These are phyloP conservation scores for Lentinula sp. DNA, from an alignment of 768 basidiomycete genomes.

Conservation along the genomic window DNA sequence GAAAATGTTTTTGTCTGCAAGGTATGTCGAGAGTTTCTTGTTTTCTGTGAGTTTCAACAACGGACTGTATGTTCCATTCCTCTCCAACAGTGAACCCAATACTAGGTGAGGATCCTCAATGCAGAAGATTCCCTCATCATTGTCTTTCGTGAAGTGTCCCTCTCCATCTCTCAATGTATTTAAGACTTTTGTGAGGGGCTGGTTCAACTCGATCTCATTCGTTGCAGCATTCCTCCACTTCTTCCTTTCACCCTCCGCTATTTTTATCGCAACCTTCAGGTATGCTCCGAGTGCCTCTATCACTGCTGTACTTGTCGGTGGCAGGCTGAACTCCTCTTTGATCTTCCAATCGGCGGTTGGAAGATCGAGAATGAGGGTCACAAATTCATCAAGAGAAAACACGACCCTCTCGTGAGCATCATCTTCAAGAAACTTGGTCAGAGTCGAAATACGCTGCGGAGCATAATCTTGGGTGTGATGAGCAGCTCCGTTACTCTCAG, in stretches of 20 bases:
- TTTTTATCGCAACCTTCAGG: background rate
- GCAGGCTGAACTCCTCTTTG: background rate
- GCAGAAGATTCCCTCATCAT: background rate
- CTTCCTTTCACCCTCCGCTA: background rate
- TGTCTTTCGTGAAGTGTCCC: background rate
- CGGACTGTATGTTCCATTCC: background rate
- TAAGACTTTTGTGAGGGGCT: background rate
- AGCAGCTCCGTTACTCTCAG: background rate
- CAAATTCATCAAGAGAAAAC: background rate
- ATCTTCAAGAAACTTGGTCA: background rate
- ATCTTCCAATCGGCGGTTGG: background rate
- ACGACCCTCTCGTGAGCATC: background rate
- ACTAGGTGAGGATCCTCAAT: background rate
- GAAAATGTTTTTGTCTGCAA: background rate
- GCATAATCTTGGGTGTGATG: background rate
- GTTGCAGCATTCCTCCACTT: background rate
- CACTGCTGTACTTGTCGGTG: background rate
- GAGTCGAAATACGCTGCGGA: background rate
- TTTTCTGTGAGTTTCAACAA: background rate
- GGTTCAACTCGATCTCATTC: background rate
- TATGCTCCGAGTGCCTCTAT: background rate
- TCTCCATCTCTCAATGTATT: background rate
- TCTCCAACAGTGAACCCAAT: background rate
- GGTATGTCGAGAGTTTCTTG: background rate
- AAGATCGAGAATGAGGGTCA: background rate